Percentiles rank a stretch among this genome's conserved stretches.
Evolutionary conservation across 2,329 filamentous ascomycete species (phyloP).

Genomic region (Endothia cerciana): DNA sequence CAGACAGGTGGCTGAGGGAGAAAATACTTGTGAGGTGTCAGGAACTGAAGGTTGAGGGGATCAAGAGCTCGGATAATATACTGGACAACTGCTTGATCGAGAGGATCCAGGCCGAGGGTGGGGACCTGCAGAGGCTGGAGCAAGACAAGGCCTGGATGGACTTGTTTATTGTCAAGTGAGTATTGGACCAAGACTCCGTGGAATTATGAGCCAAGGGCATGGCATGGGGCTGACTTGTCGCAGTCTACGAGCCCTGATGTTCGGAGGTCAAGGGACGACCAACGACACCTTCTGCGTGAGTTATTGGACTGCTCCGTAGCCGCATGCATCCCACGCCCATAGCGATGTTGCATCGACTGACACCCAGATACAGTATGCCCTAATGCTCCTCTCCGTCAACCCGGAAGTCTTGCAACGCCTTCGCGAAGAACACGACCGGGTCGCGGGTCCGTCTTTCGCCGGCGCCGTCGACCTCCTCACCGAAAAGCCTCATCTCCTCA

Average conservation of each 20-base stretch:
- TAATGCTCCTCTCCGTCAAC: not conserved
- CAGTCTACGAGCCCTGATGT: not conserved
- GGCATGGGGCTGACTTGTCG: not conserved
- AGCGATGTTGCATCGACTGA: not conserved
- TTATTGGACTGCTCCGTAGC: not conserved
- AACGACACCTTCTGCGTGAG: constrained; percentile 5
- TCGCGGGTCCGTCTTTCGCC: not conserved
- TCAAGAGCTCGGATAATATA: constrained; percentile 4
- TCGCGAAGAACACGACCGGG: not conserved
- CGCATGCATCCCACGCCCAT: not conserved
- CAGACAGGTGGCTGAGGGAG: constrained; percentile 3
- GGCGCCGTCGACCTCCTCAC: not conserved
- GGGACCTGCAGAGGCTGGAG: not conserved
- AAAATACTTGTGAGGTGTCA: not conserved
- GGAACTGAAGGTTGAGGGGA: constrained; percentile 1
- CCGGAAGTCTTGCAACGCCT: not conserved
- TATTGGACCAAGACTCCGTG: not conserved
- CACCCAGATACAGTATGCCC: not conserved
- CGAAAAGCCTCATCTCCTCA: constrained; percentile 2
- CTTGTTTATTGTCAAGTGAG: not conserved
- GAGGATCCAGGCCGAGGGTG: constrained; percentile 4
- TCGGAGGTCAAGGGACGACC: not conserved
- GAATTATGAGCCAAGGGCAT: not conserved
- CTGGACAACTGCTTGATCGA: constrained; percentile 19
- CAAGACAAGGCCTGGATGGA: constrained; percentile 11